Conservation (phyloP, 805 yeast species). For the Lachancea cidri region DNA sequence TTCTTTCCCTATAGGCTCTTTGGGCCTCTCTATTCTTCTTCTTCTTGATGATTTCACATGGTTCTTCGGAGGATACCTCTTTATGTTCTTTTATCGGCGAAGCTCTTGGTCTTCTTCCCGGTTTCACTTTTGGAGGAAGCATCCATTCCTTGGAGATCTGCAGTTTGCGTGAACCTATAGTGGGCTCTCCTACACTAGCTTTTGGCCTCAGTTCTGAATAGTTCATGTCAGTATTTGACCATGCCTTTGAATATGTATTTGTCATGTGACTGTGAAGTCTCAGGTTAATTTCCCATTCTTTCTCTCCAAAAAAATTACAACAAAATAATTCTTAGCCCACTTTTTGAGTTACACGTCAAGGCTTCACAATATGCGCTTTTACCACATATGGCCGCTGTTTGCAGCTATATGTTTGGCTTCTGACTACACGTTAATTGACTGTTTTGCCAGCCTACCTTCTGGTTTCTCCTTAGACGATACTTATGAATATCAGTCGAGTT, state of each 20-base stretch:
- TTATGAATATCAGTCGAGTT: conserved; percentile 26
- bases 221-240: neutral
- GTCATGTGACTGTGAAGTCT: neutral
- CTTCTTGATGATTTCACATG: conserved; percentile 39
- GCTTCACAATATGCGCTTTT: conserved; percentile 3
- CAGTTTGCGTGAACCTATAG: neutral
- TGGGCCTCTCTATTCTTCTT: conserved; percentile 95
- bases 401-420: conserved; percentile 6
- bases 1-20: conserved; percentile 80
- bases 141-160: conserved; percentile 62
- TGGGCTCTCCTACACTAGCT: neutral
- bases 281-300: neutral
- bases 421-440: conserved; percentile 20
- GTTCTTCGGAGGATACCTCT: conserved; percentile 77
- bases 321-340: neutral
- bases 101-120: conserved; percentile 51
- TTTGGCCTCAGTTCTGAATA: conserved; percentile 7
- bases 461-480: conserved; percentile 20
- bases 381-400: conserved; percentile 2
- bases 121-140: conserved; percentile 73
- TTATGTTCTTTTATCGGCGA: conserved; percentile 13
- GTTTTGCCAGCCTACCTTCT: conserved; percentile 30
- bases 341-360: neutral
- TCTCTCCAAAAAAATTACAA: neutral
- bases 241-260: neutral